Base-by-base conservation (phyloP, 768 basidiomycete species). In the Trametes sanguinea region DNA sequence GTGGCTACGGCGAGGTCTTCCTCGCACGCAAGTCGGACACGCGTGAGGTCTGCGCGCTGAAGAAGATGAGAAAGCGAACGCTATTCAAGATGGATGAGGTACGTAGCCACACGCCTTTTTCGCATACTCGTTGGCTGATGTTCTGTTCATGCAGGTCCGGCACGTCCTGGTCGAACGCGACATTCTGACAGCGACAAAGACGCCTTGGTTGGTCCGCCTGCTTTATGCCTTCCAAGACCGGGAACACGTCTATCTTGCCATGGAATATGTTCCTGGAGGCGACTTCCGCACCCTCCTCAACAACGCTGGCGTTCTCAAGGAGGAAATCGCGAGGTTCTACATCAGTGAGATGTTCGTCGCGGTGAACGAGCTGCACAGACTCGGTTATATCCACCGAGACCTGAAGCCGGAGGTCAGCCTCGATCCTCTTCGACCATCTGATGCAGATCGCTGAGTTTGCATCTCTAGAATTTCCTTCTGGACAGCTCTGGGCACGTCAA, bases 1-100 rank as follows among this genome's bases (percentile, higher is more conserved):
- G 97, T 11, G 97, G 97, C 2, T 99, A 98, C 75, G 97, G 97
- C 5, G 96, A 98, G 66, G 97, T 99, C 29, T 99, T 91, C 71
- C 81, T 99, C 54, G 97, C 97, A 9, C 80, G 96, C 44, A 97
- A 98, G 73, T 89, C 89, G 67, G 97, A 99, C 68, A 92, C 95
- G 1, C 92, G 94, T 30, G 94, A 98, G 72, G 92, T 99, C 9
- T 98, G 96, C 65, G 97, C 97, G 6, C 77, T 98, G 57, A 98
- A 99, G 82, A 96, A 92, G 78, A 96, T 99, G 97, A 83, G 81
- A 68, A 99, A 99, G 75, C 83, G 89, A 27, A 98, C 95, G 0
- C 70, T 99, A 45, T 89, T 89, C 71, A 99, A 99, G 81, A 98
- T 98, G 97, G 95, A 98, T 67, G 97, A 99, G 84, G 94, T 92